phyloP scores from a whole-genome alignment of 768 basidiomycete species.

The Suillus brevipes region DNA sequence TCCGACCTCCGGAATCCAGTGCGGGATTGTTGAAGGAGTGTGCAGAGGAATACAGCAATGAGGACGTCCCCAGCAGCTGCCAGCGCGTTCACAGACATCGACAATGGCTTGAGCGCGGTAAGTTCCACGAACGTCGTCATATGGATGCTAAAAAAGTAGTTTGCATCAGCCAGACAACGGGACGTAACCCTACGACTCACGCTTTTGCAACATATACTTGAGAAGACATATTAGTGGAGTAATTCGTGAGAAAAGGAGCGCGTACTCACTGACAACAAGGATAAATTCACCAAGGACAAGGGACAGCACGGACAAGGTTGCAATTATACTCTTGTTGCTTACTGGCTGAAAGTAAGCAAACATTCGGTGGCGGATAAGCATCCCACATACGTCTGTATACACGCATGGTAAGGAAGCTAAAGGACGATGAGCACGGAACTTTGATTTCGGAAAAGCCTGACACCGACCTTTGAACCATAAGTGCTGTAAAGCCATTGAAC shows the following conservation, averaged over 20 bases:
- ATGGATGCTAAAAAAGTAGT: conserved; percentile 34
- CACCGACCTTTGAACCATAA: conserved; percentile 44
- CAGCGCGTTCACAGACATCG: conserved; percentile 52
- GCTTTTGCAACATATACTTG: conserved; percentile 37
- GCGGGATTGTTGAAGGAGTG: conserved; percentile 45
- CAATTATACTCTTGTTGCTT: conserved; percentile 45
- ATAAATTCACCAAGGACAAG: conserved; percentile 42
- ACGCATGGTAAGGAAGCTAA: conserved; percentile 50
- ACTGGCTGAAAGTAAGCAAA: conserved; percentile 33
- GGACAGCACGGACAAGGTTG: conserved; percentile 33
- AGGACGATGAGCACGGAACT: background rate
- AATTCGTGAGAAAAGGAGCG: background rate
- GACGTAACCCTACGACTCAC: conserved; percentile 28
- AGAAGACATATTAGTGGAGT: conserved; percentile 9
- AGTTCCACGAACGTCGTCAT: conserved; percentile 45
- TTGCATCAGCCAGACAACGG: conserved; percentile 6
- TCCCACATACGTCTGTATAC: conserved; percentile 47
- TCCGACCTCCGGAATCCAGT: conserved; percentile 59
- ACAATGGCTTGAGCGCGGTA: conserved; percentile 47
- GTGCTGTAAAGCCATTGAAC: conserved; percentile 50
- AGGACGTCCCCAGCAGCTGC: conserved; percentile 48
- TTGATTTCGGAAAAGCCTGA: background rate
- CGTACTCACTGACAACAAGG: conserved; percentile 16
- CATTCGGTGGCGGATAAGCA: background rate
- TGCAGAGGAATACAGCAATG: conserved; percentile 49